Evolutionary conservation across 2,329 filamentous ascomycete genomes (phyloP).

Genomic region (Neoarthrinium moseri): DNA sequence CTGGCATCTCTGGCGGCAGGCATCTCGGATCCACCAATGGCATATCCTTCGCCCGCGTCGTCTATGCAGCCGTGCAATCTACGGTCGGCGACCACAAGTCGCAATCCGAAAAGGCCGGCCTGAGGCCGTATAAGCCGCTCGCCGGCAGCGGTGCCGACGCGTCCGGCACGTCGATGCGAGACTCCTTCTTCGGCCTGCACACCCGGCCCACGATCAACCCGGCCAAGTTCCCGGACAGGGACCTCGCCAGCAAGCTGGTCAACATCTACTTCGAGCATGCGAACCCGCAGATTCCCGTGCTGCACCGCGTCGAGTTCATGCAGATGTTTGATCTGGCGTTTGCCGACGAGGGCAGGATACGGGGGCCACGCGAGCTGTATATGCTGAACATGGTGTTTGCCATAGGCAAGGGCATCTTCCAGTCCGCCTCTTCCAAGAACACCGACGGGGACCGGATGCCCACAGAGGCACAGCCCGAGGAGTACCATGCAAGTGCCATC

Average conservation of each 20-base stretch:
- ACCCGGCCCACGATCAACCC: conserved; percentile 85
- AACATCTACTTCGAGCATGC: conserved; percentile 93
- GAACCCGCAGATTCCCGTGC: conserved; percentile 91
- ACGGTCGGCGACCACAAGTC: conserved; percentile 65
- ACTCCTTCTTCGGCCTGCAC: conserved; percentile 96
- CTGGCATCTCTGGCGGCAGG: conserved; percentile 68
- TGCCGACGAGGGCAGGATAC: conserved; percentile 60
- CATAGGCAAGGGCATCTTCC: conserved; percentile 90
- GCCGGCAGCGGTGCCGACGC: conserved; percentile 43
- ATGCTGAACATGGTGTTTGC: conserved; percentile 96
- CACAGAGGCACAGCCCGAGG: conserved; percentile 75
- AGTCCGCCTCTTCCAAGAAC: conserved; percentile 54
- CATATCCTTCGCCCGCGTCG: conserved; percentile 90
- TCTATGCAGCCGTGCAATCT: conserved; percentile 87
- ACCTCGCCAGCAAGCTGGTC: conserved; percentile 70
- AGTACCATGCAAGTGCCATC: conserved; percentile 94
- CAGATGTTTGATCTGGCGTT: conserved; percentile 83
- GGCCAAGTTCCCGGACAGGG: conserved; percentile 77
- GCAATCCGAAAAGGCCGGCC: conserved; percentile 62
- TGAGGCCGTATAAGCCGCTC: conserved; percentile 56
- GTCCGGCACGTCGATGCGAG: conserved; percentile 79
- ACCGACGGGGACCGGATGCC: conserved; percentile 19
- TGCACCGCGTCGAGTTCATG: conserved; percentile 89
- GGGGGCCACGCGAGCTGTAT: conserved; percentile 82
- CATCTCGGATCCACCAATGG: conserved; percentile 84